phyloP scores from a whole-genome alignment of 106 monocot genomes.

The Acorus gramineus region DNA sequence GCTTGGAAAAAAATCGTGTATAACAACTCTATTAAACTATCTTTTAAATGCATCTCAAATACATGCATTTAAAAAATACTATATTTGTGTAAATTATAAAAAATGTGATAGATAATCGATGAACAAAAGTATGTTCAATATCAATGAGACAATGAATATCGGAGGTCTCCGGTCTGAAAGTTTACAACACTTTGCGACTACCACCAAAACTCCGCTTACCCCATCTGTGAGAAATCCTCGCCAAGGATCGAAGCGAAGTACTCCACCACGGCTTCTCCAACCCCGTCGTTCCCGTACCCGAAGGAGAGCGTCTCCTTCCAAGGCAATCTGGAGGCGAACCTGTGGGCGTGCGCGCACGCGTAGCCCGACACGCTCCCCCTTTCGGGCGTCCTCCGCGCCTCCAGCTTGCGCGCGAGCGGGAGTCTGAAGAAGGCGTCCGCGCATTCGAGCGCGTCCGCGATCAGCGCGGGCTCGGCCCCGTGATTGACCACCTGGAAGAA shows the following conservation, averaged over 20 bases:
- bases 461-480: constrained; percentile 22
- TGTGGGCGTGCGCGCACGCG: constrained; percentile 51
- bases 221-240: constrained; percentile 33
- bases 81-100: no score
- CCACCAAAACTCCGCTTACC: constrained; percentile 11
- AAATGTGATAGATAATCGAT: no score
- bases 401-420: constrained; percentile 31
- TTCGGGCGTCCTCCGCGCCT: constrained; percentile 30
- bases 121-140: no score
- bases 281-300: constrained; percentile 17
- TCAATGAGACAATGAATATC: no score
- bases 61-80: no score
- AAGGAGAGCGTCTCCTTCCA: constrained; percentile 90
- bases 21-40: no score
- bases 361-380: constrained; percentile 55
- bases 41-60: no score
- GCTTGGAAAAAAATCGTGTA: no score
- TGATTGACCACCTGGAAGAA: constrained; percentile 62
- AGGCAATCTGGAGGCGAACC: constrained; percentile 52
- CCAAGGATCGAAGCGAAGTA: constrained; percentile 47
- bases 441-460: constrained; percentile 17
- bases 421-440: constrained; percentile 46
- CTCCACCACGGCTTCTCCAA: constrained; percentile 15
- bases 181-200: neutral
- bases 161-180: no score